Base-by-base conservation (phyloP, 2,329 filamentous ascomycete genomes). In the Aspergillus sp. region DNA sequence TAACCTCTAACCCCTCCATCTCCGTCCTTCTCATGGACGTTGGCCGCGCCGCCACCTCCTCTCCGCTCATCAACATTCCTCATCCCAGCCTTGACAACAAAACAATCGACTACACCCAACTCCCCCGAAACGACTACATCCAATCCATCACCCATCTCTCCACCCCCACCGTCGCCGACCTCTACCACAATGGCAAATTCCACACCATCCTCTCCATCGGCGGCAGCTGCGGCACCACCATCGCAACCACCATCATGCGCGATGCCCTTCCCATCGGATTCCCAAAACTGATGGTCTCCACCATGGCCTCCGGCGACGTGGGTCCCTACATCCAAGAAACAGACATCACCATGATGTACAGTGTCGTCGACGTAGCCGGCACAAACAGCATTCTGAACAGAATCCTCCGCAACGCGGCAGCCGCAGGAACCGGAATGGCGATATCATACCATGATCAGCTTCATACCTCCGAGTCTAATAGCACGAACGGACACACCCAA, bases 301-400 rank as follows among this genome's bases (percentile, higher is more conserved):
- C 89, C 0, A 84, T 90, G 66, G 88, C 88, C 0, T 88, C 85
- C 32, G 87, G 88, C 2, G 85, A 91, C 63, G 86, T 86, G 1
- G 82, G 81, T 0, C 83, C 84, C 0, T 84, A 89, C n/a, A 79
- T 91, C 1, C 87, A 84, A 42, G 88, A 90, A 71, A 85, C 84
- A 0, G 89, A 91, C 63, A 87, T 90, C 50, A 84, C 83, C 0
- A 82, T 91, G 75, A 88, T 90, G 84, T 88, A 90, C 66, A 87
- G 83, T 15, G 86, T 91, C 1, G 88, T 90, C 13, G 89, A 91
- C 60, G 82, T 91, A 54, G 86, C 88, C 1, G 89, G 89, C 0
- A 71, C 84, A 8, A 91, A 90, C 62, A 74, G 80, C 1, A 75
- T 90, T 3, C 73, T 90, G 13, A 78, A 79, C 6, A 76, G 77